A percentile compares a stretch with the other conserved stretches of the same genome.
Evolutionary conservation across 305 asterid species (phyloP).

Genomic region (Fraxinus sp.): DNA sequence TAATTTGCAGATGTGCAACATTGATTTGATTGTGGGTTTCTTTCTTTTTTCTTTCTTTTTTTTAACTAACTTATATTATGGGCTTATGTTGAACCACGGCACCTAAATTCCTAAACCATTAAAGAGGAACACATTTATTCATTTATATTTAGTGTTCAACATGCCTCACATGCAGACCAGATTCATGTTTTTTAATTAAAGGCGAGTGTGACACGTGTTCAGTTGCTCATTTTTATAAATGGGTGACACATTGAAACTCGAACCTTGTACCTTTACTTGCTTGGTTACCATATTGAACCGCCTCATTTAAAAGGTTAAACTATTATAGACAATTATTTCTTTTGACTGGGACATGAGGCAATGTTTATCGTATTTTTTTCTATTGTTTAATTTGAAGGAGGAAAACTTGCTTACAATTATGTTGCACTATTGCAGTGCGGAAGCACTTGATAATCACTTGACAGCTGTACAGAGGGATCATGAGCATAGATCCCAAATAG

Average conservation of each 20-base stretch:
- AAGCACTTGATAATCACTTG: conserved; percentile 86
- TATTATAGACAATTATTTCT: neutral
- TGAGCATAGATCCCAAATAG: conserved; percentile 77
- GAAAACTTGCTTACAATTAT: conserved; percentile 29
- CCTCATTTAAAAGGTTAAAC: neutral
- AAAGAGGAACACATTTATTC: neutral
- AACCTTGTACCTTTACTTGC: neutral
- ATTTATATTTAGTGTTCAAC: neutral
- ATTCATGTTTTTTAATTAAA: neutral
- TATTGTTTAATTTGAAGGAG: conserved; percentile 17
- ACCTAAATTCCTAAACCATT: neutral
- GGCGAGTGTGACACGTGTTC: neutral
- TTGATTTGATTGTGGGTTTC: neutral
- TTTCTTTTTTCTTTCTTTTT: no score
- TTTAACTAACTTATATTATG: neutral
- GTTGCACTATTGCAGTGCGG: conserved; percentile 57
- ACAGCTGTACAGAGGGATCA: conserved; percentile 87
- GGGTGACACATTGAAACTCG: neutral
- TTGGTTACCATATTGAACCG: neutral
- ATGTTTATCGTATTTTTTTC: neutral
- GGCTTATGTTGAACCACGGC: neutral
- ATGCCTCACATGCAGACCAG: neutral
- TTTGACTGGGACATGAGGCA: neutral
- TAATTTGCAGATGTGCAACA: neutral
- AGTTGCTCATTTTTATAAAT: neutral